Base-by-base conservation (phyloP, 2,329 filamentous ascomycete genomes). In the Alternaria dauci region DNA sequence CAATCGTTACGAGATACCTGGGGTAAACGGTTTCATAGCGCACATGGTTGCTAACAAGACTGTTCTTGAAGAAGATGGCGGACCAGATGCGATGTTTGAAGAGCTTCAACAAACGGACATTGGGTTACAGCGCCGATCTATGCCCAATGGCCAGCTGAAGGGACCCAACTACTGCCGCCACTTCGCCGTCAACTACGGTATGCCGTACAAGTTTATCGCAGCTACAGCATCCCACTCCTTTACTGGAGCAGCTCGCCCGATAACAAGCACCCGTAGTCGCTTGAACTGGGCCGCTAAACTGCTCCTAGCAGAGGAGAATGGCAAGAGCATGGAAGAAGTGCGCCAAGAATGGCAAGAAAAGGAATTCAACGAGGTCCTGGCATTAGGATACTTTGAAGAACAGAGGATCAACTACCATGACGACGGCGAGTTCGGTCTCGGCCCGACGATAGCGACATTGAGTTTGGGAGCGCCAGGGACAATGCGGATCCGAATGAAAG, bases 161-260 rank as follows among this genome's bases (percentile, higher is more conserved):
- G 78, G 77, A 8, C 83, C 85, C 55, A 78, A 81, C 5, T 71
- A 86, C 4, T 86, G 83, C 1, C 79, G 82, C 0, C 85, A 88
- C 52, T 88, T 85, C 59, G 74, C 79, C 2, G 81, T 82, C 30
- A 88, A 88, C 62, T 87, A 81, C 63, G 89, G 89, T 2, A 88
- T 88, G 61, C 84, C 84, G 0, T 91, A 91, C 74, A 90, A 91
- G 55, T 91, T 88, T 68, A 83, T 87, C 36, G 87, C 88, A 1
- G 79, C 81, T 1, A 84, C 87, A 0, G 65, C 66, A 5, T 72
- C 71, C 0, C 54, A 54, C 2, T 52, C 69, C 0, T 78, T 78
- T 47, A 58, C 68, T 2, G 57, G 52, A 2, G 70, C 72, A 0
- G 61, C 84, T 0, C 57, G 75, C 1, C 75, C 81, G 0, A 81